Percentiles rank a stretch among this genome's conserved stretches.
Evolutionary conservation across 805 yeast species (phyloP).

Genomic region (Wickerhamomyces bisporus): DNA sequence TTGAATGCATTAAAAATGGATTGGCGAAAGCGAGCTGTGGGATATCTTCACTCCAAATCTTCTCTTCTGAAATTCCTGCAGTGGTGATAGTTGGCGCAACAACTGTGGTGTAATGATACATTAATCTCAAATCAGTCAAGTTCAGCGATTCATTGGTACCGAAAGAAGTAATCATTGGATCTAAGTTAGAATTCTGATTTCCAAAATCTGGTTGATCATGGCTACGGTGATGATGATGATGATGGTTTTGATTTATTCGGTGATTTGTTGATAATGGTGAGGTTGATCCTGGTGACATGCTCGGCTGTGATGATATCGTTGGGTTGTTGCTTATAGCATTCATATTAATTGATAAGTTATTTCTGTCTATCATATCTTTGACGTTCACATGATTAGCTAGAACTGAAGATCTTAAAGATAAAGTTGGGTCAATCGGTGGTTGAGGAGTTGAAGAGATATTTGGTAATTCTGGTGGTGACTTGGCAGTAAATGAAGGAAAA

Average conservation of each 20-base stretch:
- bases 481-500: neutral
- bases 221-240: conserved; percentile 1
- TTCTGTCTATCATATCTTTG: conserved; percentile 1
- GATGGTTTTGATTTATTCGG: conserved; percentile 8
- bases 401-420: neutral
- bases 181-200: neutral
- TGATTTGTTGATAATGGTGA: conserved; percentile 19
- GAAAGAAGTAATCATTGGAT: conserved; percentile 12
- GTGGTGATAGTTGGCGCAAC: conserved; percentile 86
- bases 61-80: conserved; percentile 82
- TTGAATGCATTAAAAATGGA: conserved; percentile 89
- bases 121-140: conserved; percentile 58
- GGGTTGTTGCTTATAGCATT: conserved; percentile 24
- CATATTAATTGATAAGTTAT: conserved; percentile 18
- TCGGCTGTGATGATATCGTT: conserved; percentile 26
- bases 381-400: neutral
- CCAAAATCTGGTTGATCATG: neutral
- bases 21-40: conserved; percentile 83
- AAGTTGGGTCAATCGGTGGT: conserved; percentile 25
- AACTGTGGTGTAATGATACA: conserved; percentile 81
- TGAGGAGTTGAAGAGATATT: conserved; percentile 19
- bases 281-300: conserved; percentile 23
- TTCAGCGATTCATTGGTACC: conserved; percentile 51
- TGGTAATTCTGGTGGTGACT: conserved; percentile 20
- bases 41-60: conserved; percentile 83